Evolutionary conservation across 2,329 filamentous ascomycete species (phyloP).

Genomic region (Claviceps arundinis): DNA sequence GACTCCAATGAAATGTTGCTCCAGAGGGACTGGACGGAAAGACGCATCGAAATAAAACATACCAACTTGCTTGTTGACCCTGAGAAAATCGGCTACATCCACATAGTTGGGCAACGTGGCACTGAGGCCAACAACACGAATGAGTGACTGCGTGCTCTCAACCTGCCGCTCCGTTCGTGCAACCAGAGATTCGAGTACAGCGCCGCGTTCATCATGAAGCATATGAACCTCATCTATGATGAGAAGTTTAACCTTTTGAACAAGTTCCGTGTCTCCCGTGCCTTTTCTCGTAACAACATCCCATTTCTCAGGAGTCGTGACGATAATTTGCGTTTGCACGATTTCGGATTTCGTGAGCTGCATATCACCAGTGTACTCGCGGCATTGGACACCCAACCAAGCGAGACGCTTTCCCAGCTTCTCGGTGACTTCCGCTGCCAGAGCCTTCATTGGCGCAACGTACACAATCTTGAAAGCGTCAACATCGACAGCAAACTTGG

Average conservation of each 20-base stretch:
- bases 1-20: slow-evolving; percentile 95
- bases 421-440: slow-evolving; percentile 90
- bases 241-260: slow-evolving; percentile 88
- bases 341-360: slow-evolving; percentile 96
- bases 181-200: slow-evolving; percentile 89
- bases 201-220: slow-evolving; percentile 94
- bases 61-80: slow-evolving; percentile 84
- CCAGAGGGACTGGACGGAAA: slow-evolving; percentile 87
- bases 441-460: slow-evolving; percentile 95
- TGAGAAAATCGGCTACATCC: slow-evolving; percentile 92
- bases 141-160: slow-evolving; percentile 93
- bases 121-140: slow-evolving; percentile 89
- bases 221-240: slow-evolving; percentile 99
- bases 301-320: slow-evolving; percentile 98
- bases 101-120: slow-evolving; percentile 93
- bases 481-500: slow-evolving; percentile 67
- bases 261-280: slow-evolving; percentile 90
- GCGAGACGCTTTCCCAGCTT: slow-evolving; percentile 84
- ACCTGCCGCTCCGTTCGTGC: slow-evolving; percentile 92
- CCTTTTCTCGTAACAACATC: slow-evolving; percentile 96
- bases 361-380: slow-evolving; percentile 97
- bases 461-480: slow-evolving; percentile 98
- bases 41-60: slow-evolving; percentile 96
- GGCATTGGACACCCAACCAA: slow-evolving; percentile 85
- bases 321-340: slow-evolving; percentile 90